Evolutionary conservation across 768 basidiomycete species (phyloP), one percentile per base, ranked within the genome.

Genomic region (Lactarius pseudohatsudake): DNA sequence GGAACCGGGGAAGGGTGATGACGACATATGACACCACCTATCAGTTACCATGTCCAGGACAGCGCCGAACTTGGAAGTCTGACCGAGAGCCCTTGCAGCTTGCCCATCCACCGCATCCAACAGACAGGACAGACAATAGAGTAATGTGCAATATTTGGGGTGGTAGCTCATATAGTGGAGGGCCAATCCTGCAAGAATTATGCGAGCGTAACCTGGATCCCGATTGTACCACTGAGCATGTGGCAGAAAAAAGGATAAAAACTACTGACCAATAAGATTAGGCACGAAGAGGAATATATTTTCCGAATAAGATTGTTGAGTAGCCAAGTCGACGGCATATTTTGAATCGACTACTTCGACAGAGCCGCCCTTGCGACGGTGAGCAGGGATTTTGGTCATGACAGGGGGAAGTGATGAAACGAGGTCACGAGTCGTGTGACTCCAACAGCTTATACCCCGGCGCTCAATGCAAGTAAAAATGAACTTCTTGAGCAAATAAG

Each of bases 1-100:
- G 30, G 16, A n/a, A 22, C 40, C 3, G 43, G 43, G 11, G 38
- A 41, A 41, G 30, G 13, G 54, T 20, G 47, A 45, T 60, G 34
- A 13, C 11, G 40, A 57, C 32, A n/a, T 13, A 32, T 11, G 28
- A 75, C 88, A 70, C 47, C 70, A 96, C 95, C 96, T 81, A 77
- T 99, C 97, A 7, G 97, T 98, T 50, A 99, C 96, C 97, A 99
- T 99, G 77, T 99, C 97, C 72, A 99, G 79, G 54, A 98, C 96
- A 3, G 94, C 95, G 28, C 97, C 97, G 77, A 98, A 98, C 79
- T 96, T 96, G 62, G 92, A 94, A 6, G 94, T 90, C 78, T 99
- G 96, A 13, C 87, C 88, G 50, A 97, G 80, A 0, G 87, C 86
- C 56, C 97, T 83, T 15, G 97, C 97, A 10, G 91, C 96, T 74